phyloP scores from a whole-genome alignment of 768 basidiomycete genomes.

The Sarcomyxa edulis region DNA sequence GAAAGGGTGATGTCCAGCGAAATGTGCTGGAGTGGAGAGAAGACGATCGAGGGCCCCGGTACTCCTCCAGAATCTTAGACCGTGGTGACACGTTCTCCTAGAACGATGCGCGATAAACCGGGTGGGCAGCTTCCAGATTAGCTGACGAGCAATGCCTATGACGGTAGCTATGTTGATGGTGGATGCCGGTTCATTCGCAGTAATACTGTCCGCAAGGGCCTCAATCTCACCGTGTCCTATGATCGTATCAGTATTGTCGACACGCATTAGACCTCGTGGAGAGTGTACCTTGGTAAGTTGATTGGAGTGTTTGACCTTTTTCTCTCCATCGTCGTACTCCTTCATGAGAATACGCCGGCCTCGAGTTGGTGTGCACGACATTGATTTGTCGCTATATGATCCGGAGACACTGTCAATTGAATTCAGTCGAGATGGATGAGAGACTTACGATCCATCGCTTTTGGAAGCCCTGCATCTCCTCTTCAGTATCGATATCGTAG shows the following conservation, averaged over 20 bases:
- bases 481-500: slow-evolving; percentile 60
- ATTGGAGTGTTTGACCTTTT: slow-evolving; percentile 84
- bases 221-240: slow-evolving; percentile 85
- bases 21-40: slow-evolving; percentile 83
- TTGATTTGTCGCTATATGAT: slow-evolving; percentile 62
- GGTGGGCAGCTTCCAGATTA: slow-evolving; percentile 88
- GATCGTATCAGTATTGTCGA: neutral
- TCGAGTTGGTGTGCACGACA: slow-evolving; percentile 76
- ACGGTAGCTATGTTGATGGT: slow-evolving; percentile 90
- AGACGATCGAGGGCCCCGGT: slow-evolving; percentile 86
- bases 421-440: neutral
- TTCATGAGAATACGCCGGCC: slow-evolving; percentile 88
- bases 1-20: slow-evolving; percentile 97
- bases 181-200: slow-evolving; percentile 48
- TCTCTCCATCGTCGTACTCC: slow-evolving; percentile 82
- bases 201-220: slow-evolving; percentile 63
- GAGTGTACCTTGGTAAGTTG: slow-evolving; percentile 77
- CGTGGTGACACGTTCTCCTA: slow-evolving; percentile 95
- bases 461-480: slow-evolving; percentile 69
- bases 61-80: slow-evolving; percentile 93
- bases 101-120: slow-evolving; percentile 76
- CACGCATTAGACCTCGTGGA: neutral
- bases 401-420: slow-evolving; percentile 2
- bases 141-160: slow-evolving; percentile 91
- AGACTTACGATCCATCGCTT: slow-evolving; percentile 75